Conservation (phyloP, 495 filamentous ascomycete genomes). For the Neurospora sp. region DNA sequence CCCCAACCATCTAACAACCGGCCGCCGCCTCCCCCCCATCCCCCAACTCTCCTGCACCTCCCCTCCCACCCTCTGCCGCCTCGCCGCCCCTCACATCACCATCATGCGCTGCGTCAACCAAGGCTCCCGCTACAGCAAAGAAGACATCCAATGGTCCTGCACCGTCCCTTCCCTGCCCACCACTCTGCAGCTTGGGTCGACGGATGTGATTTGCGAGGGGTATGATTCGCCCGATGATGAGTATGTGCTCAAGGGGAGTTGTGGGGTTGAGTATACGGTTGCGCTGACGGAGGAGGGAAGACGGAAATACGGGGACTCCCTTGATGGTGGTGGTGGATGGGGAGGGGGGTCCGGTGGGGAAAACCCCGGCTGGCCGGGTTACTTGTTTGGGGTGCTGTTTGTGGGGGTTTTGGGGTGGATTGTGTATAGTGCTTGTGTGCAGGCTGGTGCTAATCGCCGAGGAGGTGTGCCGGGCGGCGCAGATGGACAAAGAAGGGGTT, state of each 20-base stretch:
- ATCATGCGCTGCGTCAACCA: conserved; percentile 82
- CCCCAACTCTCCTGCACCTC: conserved; percentile 71
- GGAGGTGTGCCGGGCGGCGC: too few relatives aligned
- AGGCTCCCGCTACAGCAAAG: conserved; percentile 55
- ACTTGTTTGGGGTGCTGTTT: conserved; percentile 27
- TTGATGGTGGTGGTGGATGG: not conserved
- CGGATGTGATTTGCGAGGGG: conserved; percentile 90
- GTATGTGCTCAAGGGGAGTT: conserved; percentile 80
- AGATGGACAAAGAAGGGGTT: conserved; percentile 13
- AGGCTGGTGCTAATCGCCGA: not conserved
- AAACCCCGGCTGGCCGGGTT: conserved; percentile 11
- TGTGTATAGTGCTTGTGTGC: conserved; percentile 33
- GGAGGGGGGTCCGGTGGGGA: not conserved
- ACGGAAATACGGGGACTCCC: too few relatives aligned
- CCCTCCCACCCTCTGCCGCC: conserved; percentile 48
- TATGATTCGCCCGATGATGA: conserved; percentile 65
- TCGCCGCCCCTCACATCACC: conserved; percentile 54
- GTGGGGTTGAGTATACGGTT: conserved; percentile 86
- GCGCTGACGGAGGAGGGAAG: conserved; percentile 66
- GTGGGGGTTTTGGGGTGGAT: conserved; percentile 42
- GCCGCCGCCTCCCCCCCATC: conserved; percentile 68
- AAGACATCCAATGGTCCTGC: conserved; percentile 86
- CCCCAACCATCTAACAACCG: conserved; percentile 42
- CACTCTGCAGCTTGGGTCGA: conserved; percentile 81
- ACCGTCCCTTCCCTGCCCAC: conserved; percentile 58